Percentiles rank a stretch among this genome's conserved stretches.
Conservation (phyloP, 2,329 filamentous ascomycete species). For the Domatiomyces globalis region DNA sequence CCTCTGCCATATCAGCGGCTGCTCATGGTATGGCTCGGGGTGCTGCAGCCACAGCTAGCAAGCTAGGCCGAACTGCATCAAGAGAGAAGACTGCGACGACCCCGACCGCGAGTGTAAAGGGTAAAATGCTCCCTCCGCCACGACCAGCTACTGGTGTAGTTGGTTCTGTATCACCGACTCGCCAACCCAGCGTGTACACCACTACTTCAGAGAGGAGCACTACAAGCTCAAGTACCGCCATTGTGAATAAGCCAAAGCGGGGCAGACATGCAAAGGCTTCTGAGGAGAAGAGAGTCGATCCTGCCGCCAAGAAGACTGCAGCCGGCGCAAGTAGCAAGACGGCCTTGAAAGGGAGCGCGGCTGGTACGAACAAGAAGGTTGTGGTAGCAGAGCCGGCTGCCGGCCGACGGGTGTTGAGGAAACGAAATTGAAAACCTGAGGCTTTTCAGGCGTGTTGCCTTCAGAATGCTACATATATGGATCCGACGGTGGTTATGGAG, state of each 20-base stretch:
- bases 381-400: conserved; percentile 22
- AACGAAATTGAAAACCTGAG: conserved; percentile 8
- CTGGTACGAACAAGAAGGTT: conserved; percentile 24
- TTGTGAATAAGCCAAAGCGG: conserved; percentile 13
- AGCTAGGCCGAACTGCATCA: conserved; percentile 14
- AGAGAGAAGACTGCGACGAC: conserved; percentile 11
- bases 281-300: conserved; percentile 1
- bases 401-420: conserved; percentile 28
- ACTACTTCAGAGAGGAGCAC: conserved; percentile 11
- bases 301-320: conserved; percentile 7
- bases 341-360: conserved; percentile 19
- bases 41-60: conserved; percentile 8
- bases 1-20: conserved; percentile 16
- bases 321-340: conserved; percentile 12
- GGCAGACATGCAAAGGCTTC: conserved; percentile 7
- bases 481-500: no score
- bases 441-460: no score
- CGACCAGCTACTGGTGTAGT: conserved; percentile 7
- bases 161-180: conserved; percentile 12
- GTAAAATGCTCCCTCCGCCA: conserved; percentile 17
- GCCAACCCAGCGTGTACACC: conserved; percentile 13
- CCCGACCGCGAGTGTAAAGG: conserved; percentile 1
- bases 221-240: conserved; percentile 11
- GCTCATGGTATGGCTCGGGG: conserved; percentile 17
- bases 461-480: no score